These are phyloP conservation scores for Ligustrum vulgare DNA, from an alignment of 257 asterid species.

Conservation along the genomic window DNA sequence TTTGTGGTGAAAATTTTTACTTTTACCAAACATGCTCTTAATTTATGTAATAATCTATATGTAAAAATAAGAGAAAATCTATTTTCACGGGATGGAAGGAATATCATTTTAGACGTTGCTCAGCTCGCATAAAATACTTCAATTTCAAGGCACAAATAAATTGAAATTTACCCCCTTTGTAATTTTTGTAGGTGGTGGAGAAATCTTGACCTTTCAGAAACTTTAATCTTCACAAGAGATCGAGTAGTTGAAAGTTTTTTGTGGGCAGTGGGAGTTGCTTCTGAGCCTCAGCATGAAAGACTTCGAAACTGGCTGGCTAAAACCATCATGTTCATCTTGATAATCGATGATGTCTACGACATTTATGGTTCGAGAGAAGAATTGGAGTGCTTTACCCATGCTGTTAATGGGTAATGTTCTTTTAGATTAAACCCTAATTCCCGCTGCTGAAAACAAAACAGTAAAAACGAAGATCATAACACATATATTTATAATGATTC, in stretches of 20 bases:
- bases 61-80: no score
- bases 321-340: constrained; percentile 34
- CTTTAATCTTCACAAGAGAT: constrained; percentile 48
- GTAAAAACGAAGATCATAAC: neutral
- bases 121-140: no score
- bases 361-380: constrained; percentile 48
- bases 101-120: no score
- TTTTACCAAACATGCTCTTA: no score
- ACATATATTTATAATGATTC: no score
- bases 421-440: neutral
- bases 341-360: constrained; percentile 64
- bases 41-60: no score
- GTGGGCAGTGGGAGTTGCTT: constrained; percentile 53
- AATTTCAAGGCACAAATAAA: neutral
- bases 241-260: constrained; percentile 54
- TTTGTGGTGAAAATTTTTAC: no score
- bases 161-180: neutral
- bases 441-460: no score
- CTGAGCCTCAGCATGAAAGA: constrained; percentile 42
- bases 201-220: constrained; percentile 33
- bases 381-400: constrained; percentile 43
- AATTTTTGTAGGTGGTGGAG: constrained; percentile 54
- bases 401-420: constrained; percentile 37
- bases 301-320: constrained; percentile 57
- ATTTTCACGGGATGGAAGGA: no score